Conservation (phyloP, 2,329 filamentous ascomycete genomes). For the Pseudogymnoascus sp. region DNA sequence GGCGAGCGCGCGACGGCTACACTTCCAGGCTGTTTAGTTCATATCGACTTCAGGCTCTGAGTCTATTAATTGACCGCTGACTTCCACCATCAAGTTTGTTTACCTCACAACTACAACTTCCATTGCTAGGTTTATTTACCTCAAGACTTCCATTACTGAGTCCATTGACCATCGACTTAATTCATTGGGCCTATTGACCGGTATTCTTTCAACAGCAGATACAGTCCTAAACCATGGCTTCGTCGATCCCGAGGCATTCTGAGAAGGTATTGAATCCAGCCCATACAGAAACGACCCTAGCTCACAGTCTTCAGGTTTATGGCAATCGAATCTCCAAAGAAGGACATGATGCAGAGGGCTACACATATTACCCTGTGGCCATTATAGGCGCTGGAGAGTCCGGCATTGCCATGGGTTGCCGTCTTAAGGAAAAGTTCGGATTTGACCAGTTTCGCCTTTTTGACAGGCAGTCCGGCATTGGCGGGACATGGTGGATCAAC, state of each 20-base stretch:
- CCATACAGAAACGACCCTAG: neutral
- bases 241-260: neutral
- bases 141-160: neutral
- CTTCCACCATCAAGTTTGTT: neutral
- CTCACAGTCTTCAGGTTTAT: constrained; percentile 20
- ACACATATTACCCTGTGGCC: constrained; percentile 42
- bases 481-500: constrained; percentile 55
- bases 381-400: constrained; percentile 53
- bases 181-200: too few relatives aligned
- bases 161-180: neutral
- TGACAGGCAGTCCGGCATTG: constrained; percentile 48
- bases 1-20: neutral
- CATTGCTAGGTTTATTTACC: neutral
- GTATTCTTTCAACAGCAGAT: too few relatives aligned
- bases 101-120: neutral
- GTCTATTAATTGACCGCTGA: neutral
- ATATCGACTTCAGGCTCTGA: neutral
- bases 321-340: constrained; percentile 32
- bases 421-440: constrained; percentile 44
- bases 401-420: constrained; percentile 52
- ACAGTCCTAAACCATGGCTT: neutral
- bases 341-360: constrained; percentile 31
- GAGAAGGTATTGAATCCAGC: neutral
- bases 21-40: neutral
- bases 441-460: constrained; percentile 53